phyloP scores from a whole-genome alignment of 208 protist species.

The Blechomonas ayalai region DNA sequence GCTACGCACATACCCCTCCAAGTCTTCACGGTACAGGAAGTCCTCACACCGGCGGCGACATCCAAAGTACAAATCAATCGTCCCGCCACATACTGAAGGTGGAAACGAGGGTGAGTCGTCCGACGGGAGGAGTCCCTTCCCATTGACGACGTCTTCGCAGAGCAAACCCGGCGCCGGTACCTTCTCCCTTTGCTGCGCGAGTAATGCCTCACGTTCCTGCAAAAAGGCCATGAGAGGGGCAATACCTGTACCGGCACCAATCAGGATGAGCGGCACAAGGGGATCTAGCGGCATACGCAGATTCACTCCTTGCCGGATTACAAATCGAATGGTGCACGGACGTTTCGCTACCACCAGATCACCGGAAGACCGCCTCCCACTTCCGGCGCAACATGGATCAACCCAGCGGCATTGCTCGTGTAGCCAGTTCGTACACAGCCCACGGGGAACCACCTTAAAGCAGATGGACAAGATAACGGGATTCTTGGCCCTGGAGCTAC shows the following conservation, averaged over 20 bases:
- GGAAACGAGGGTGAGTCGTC: too few relatives aligned
- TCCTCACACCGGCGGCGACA: conserved; percentile 31
- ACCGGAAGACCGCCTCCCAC: too few relatives aligned
- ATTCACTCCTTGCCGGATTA: conserved; percentile 22
- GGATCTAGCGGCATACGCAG: conserved; percentile 57
- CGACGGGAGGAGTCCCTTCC: too few relatives aligned
- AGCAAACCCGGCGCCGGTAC: not conserved
- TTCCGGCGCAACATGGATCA: not conserved
- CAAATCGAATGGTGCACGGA: conserved; percentile 19
- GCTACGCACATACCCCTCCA: conserved; percentile 23
- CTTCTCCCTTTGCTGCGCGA: conserved; percentile 14
- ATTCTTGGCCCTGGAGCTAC: conserved; percentile 42
- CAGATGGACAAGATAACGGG: conserved; percentile 59
- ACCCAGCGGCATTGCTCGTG: conserved; percentile 29
- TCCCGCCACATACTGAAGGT: not conserved
- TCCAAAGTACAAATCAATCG: conserved; percentile 49
- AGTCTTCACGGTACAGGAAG: conserved; percentile 41
- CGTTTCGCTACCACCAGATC: conserved; percentile 8
- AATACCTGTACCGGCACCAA: conserved; percentile 84
- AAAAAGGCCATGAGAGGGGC: conserved; percentile 84
- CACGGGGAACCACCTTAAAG: conserved; percentile 69
- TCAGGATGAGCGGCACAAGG: conserved; percentile 62
- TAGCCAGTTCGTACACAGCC: conserved; percentile 56
- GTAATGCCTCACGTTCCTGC: conserved; percentile 42
- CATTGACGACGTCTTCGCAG: conserved; percentile 1